Conservation (phyloP, 371 early-diverging fungal genomes). For the Catenaria anguillulae region DNA sequence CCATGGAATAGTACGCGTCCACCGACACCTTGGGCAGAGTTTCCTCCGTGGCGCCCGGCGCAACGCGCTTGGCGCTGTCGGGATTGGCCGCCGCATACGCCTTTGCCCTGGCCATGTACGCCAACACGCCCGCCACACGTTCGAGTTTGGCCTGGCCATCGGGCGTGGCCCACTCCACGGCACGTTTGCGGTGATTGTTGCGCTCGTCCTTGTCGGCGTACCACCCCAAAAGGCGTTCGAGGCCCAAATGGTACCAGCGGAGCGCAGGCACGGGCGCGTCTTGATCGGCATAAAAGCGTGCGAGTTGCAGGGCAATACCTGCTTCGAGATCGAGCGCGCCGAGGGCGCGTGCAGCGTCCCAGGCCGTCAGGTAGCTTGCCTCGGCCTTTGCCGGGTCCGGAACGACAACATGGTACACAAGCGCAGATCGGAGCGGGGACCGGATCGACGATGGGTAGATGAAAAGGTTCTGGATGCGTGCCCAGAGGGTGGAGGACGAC, state of each 20-base stretch:
- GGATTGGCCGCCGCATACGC: neutral
- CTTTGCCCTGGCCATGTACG: neutral
- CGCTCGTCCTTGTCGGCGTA: neutral
- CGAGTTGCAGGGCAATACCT: neutral
- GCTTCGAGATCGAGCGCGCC: neutral
- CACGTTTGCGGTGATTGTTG: neutral
- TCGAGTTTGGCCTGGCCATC: neutral
- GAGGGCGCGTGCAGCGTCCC: neutral
- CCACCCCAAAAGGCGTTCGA: neutral
- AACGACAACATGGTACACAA: neutral
- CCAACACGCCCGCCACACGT: neutral
- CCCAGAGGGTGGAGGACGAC: neutral
- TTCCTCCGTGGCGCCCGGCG: neutral
- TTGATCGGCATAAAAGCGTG: neutral
- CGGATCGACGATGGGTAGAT: neutral
- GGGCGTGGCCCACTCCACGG: neutral
- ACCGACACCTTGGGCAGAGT: neutral
- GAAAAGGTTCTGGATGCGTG: neutral
- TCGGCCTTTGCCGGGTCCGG: neutral
- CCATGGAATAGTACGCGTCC: neutral
- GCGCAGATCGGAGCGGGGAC: neutral
- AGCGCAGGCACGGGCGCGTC: neutral
- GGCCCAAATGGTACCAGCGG: neutral
- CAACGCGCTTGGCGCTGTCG: neutral
- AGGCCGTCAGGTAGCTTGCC: neutral